phyloP scores from a whole-genome alignment of 78 protist species.

The Diacronema lutheri region DNA sequence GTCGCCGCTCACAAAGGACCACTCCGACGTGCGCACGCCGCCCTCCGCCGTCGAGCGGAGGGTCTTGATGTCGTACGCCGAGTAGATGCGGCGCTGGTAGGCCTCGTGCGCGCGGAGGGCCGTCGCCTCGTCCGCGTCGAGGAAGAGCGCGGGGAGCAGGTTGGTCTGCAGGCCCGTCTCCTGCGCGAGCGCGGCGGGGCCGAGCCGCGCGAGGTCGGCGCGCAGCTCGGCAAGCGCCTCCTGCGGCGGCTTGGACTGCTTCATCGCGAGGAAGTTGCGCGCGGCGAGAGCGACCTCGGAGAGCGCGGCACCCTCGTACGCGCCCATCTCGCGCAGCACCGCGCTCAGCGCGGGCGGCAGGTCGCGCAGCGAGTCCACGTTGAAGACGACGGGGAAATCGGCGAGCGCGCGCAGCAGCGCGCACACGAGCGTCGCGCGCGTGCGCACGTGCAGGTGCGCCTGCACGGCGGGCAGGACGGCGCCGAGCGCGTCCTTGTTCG shows the following conservation, averaged over 20 bases:
- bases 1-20: background rate
- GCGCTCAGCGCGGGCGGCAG: background rate
- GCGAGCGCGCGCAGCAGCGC: slow-evolving; percentile 19
- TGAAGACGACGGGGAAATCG: background rate
- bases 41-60: background rate
- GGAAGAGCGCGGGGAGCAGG: slow-evolving; percentile 40
- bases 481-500: background rate
- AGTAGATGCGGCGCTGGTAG: slow-evolving; percentile 59
- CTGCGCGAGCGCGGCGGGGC: background rate
- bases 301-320: background rate
- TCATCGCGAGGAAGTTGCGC: background rate
- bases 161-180: background rate
- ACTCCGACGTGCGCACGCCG: background rate
- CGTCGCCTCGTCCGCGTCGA: background rate
- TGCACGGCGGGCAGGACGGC: background rate
- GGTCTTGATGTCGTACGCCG: slow-evolving; percentile 38
- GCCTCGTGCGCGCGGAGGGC: slow-evolving; percentile 46
- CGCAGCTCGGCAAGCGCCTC: background rate
- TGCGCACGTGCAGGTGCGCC: background rate
- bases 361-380: background rate
- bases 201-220: background rate
- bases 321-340: background rate
- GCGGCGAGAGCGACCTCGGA: slow-evolving; percentile 8
- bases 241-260: background rate
- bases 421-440: background rate